These are phyloP conservation scores for Botrytis deweyae DNA, from an alignment of 2,329 filamentous ascomycete species.

Conservation along the genomic window DNA sequence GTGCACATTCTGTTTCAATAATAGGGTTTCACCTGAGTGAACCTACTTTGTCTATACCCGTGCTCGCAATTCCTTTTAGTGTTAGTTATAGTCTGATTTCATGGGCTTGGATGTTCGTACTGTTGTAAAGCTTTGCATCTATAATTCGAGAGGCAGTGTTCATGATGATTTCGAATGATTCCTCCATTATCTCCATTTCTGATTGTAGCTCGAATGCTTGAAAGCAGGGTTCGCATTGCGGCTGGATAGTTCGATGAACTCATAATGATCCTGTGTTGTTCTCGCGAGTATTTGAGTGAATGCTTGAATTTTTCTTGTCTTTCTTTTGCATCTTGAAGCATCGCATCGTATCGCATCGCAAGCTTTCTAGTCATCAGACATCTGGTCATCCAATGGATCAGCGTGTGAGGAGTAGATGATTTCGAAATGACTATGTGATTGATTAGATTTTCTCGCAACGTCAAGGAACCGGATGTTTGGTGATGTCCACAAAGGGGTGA, in stretches of 20 bases:
- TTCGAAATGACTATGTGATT: neutral
- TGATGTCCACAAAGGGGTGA: neutral
- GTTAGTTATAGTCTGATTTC: accelerated
- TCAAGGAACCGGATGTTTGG: neutral
- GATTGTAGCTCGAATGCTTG: neutral
- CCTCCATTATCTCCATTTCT: too few relatives aligned
- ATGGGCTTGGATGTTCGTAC: neutral
- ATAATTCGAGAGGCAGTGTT: neutral
- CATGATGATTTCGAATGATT: neutral
- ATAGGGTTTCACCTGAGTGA: neutral
- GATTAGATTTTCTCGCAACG: neutral
- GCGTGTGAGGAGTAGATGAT: accelerated
- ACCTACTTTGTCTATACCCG: neutral
- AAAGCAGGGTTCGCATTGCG: neutral
- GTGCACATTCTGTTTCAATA: neutral
- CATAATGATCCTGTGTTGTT: neutral
- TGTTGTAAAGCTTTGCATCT: neutral
- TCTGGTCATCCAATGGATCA: neutral
- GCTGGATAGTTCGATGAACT: neutral
- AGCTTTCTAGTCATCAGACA: neutral
- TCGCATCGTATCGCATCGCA: neutral
- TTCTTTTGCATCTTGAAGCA: neutral
- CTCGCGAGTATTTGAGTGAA: neutral
- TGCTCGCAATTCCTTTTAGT: too few relatives aligned
- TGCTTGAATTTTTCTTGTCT: neutral